A percentile compares a stretch with the other conserved stretches of the same genome.
Evolutionary conservation across 2,329 filamentous ascomycete species (phyloP).

Genomic region (Diaporthe citri): DNA sequence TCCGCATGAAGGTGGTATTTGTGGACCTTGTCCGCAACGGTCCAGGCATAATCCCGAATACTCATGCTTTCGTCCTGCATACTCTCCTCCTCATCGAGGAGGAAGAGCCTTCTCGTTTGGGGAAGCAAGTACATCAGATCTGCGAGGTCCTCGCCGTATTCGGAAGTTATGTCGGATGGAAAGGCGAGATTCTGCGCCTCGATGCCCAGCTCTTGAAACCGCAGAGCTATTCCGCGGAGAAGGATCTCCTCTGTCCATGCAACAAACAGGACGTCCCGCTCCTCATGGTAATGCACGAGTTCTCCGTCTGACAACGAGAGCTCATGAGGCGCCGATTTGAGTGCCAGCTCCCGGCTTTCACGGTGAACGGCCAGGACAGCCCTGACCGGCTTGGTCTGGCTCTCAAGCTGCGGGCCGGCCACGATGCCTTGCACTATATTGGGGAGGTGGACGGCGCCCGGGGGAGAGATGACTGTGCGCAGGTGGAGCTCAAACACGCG

Average conservation of each 20-base stretch:
- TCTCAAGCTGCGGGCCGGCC: conserved; percentile 40
- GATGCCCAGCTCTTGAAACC: conserved; percentile 35
- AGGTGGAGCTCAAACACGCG: conserved; percentile 46
- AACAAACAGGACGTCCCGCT: conserved; percentile 50
- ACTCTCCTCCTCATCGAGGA: neutral
- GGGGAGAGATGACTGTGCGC: neutral
- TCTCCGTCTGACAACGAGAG: conserved; percentile 49
- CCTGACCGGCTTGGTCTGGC: conserved; percentile 48
- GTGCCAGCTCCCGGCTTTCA: conserved; percentile 52
- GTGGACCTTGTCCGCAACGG: conserved; percentile 47
- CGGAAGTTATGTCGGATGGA: neutral
- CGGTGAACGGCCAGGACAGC: conserved; percentile 50
- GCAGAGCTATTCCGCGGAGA: neutral
- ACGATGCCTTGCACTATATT: neutral
- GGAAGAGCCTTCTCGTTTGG: conserved; percentile 11
- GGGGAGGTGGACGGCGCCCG: conserved; percentile 2
- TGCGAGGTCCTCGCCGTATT: conserved; percentile 18
- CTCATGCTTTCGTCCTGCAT: neutral
- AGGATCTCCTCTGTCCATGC: conserved; percentile 30
- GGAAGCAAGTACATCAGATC: conserved; percentile 30
- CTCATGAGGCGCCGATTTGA: conserved; percentile 49
- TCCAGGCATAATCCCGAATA: conserved; percentile 47
- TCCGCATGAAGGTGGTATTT: conserved; percentile 46
- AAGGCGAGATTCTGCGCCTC: neutral
- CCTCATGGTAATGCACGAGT: conserved; percentile 19